These are phyloP conservation scores for Ephemerocybe angulata DNA, from an alignment of 768 basidiomycete genomes.

Conservation along the genomic window DNA sequence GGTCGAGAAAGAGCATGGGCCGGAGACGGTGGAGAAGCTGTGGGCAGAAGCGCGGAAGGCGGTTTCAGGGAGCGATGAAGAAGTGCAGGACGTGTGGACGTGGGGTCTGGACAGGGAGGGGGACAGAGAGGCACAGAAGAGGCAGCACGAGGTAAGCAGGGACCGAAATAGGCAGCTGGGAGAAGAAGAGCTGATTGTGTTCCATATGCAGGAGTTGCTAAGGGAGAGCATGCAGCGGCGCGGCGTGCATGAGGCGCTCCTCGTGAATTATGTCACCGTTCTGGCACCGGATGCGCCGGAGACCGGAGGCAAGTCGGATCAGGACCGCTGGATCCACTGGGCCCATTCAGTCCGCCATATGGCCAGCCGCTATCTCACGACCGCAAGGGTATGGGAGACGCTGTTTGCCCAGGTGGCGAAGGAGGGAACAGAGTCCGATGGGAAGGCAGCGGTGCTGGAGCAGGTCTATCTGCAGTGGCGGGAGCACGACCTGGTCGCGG, in stretches of 20 bases:
- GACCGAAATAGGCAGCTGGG: neutral
- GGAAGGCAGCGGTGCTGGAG: conserved; percentile 24
- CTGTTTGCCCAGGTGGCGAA: conserved; percentile 35
- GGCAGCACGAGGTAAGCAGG: conserved; percentile 32
- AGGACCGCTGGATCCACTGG: conserved; percentile 21
- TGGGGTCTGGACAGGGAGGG: conserved; percentile 44
- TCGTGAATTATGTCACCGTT: conserved; percentile 42
- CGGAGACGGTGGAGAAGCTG: conserved; percentile 25
- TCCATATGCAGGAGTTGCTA: conserved; percentile 35
- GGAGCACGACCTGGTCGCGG: conserved; percentile 31
- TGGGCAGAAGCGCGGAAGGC: conserved; percentile 45
- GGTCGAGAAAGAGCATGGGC: conserved; percentile 32
- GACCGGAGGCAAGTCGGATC: conserved; percentile 29
- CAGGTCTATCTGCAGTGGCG: conserved; percentile 45
- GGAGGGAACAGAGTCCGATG: conserved; percentile 9
- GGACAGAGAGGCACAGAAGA: conserved; percentile 16
- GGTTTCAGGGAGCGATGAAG: conserved; percentile 29
- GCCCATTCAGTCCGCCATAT: conserved; percentile 37
- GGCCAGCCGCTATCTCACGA: conserved; percentile 39
- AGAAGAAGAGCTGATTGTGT: no score
- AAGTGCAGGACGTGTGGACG: conserved; percentile 44
- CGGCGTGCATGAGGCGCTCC: conserved; percentile 43
- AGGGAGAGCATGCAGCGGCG: conserved; percentile 43
- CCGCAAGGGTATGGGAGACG: conserved; percentile 39
- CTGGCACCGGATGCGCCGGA: conserved; percentile 21